Percentiles rank a stretch among this genome's conserved stretches.
phyloP scores from a whole-genome alignment of 1,139 yeast species.

The Candida mesenterica region DNA sequence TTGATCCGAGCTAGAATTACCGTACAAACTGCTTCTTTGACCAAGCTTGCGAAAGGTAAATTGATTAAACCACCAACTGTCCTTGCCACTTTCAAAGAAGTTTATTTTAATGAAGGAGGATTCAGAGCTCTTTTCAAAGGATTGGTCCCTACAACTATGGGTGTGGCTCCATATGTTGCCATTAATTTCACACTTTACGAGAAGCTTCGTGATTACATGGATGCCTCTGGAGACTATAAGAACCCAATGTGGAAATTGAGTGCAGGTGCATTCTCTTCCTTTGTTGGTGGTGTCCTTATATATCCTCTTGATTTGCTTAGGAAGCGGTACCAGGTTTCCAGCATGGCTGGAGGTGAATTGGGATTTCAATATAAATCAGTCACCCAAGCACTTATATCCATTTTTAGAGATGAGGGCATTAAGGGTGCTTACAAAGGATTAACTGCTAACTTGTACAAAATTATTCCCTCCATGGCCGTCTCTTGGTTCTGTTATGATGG shows the following conservation, averaged over 20 bases:
- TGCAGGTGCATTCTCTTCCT: slow-evolving; percentile 75
- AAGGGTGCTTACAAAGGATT: slow-evolving; percentile 86
- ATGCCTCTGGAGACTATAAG: slow-evolving; percentile 32
- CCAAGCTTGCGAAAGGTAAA: slow-evolving; percentile 48
- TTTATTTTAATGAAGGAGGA: slow-evolving; percentile 81
- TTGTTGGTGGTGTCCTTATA: slow-evolving; percentile 76
- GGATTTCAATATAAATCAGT: slow-evolving; percentile 82
- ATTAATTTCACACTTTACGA: slow-evolving; percentile 91
- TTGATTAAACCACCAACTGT: slow-evolving; percentile 65
- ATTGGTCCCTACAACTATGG: slow-evolving; percentile 80
- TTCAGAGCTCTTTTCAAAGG: slow-evolving; percentile 78
- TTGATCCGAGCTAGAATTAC: slow-evolving; percentile 86
- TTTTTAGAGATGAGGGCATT: slow-evolving; percentile 71
- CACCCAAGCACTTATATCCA: slow-evolving; percentile 64
- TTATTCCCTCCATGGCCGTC: slow-evolving; percentile 93
- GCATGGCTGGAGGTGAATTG: slow-evolving; percentile 72
- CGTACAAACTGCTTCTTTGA: slow-evolving; percentile 79
- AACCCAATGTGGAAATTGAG: slow-evolving; percentile 59
- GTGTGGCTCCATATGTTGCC: slow-evolving; percentile 96
- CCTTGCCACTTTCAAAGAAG: slow-evolving; percentile 52
- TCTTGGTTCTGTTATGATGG: slow-evolving; percentile 87
- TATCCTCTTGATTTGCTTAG: slow-evolving; percentile 90
- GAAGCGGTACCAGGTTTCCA: slow-evolving; percentile 86
- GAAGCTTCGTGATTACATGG: slow-evolving; percentile 60
- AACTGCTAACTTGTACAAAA: slow-evolving; percentile 84